Evolutionary conservation across 2,329 filamentous ascomycete genomes (phyloP), one percentile per base, ranked within the genome.

Genomic region (Aspergillus awamori): DNA sequence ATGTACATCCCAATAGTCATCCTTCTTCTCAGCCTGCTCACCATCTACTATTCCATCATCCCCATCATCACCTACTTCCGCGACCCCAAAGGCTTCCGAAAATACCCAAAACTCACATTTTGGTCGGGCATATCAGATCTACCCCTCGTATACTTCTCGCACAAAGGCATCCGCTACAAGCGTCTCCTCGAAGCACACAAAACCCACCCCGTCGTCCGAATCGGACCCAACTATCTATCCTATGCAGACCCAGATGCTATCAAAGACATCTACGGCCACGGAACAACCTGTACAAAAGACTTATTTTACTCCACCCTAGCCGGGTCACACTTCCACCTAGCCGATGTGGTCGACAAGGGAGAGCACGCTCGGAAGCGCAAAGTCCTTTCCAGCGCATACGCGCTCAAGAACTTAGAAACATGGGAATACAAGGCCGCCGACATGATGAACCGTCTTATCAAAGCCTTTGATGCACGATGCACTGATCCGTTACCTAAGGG

Each of bases 341-440:
- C 72, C 13, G 77, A 79, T 67, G 76, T 77, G 2, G 66, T 76
- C 5, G 74, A 79, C 60, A 77, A 77, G 61, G 57, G 64, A 3
- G 74, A 77, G 1, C 78, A 80, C 59, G 69, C 71, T 0, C 70
- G 74, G 0, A 80, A 80, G 62, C 67, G 77, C 8, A 79, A 78
- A 61, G 67, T 76, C 0, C 59, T 80, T 2, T 74, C 77, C 0
- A 70, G 68, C 15, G 77, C 76, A 1, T 80, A 76, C 61, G 75
- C 77, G 1, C 53, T 76, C 10, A 79, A 79, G 65, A 77, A 78
- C 36, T 68, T 79, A 0, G 76, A 78, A 43, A 66, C 69, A 3
- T 79, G 75, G 77, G 78, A 79, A 58, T 74, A 72, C 65, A 79
- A 78, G 52, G 76, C 79, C 4, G 73, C 73, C 15, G 74, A 77